These are phyloP conservation scores for Prunus mira DNA, from an alignment of 306 rosid species.

Conservation along the genomic window DNA sequence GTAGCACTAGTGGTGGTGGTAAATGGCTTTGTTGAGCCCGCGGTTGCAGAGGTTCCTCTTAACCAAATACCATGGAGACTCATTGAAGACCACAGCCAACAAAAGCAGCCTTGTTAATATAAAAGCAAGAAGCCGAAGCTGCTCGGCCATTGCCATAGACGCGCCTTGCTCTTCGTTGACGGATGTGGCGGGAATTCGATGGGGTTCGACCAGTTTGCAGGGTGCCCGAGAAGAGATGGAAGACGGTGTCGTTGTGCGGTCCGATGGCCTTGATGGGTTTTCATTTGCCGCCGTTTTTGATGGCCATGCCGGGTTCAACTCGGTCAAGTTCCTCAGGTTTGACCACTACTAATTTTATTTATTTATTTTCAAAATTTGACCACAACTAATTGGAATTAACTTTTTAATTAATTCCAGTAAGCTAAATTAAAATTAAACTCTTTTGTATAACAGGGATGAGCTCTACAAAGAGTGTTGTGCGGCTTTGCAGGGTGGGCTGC, in stretches of 20 bases:
- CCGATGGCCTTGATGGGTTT: conserved; percentile 60
- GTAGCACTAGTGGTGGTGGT: no score
- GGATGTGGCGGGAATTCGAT: conserved; percentile 56
- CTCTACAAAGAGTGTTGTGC: conserved; percentile 80
- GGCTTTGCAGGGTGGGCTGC: conserved; percentile 72
- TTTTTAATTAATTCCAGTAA: background rate
- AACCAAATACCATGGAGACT: conserved; percentile 35
- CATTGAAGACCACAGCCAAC: conserved; percentile 24
- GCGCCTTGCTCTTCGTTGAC: conserved; percentile 57
- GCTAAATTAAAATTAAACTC: conserved; percentile 1
- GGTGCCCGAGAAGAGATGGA: conserved; percentile 94
- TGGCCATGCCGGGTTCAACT: conserved; percentile 89
- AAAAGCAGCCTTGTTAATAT: conserved; percentile 22
- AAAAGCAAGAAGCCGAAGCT: conserved; percentile 39
- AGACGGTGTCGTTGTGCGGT: conserved; percentile 61
- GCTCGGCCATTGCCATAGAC: conserved; percentile 86
- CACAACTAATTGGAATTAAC: background rate
- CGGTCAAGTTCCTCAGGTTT: conserved; percentile 81
- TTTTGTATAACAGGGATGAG: conserved; percentile 66
- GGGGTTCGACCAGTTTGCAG: conserved; percentile 83
- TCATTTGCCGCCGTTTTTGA: conserved; percentile 93
- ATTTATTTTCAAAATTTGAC: background rate
- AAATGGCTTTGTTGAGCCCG: conserved; percentile 80
- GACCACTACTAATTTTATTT: no score
- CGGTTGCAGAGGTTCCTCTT: conserved; percentile 60